Conservation (phyloP, 2,329 filamentous ascomycete genomes). For the Cryphonectria japonica region DNA sequence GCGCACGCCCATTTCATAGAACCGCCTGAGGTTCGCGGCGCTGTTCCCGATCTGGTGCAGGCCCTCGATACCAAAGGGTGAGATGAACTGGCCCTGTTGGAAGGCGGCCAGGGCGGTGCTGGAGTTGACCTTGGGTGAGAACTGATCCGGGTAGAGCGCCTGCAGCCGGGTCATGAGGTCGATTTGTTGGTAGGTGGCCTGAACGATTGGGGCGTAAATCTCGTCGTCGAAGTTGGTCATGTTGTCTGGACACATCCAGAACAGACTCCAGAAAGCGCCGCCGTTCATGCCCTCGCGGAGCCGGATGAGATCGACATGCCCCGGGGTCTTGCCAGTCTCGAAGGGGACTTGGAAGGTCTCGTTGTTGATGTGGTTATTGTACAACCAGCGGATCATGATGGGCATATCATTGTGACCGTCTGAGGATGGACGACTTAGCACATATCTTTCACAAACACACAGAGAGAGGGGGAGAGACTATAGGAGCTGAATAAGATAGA, state of each 20-base stretch:
- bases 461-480: background rate
- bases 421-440: slow-evolving; percentile 39
- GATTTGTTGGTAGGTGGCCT: slow-evolving; percentile 73
- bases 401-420: slow-evolving; percentile 92
- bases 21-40: slow-evolving; percentile 73
- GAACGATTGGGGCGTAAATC: slow-evolving; percentile 47
- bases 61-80: slow-evolving; percentile 81
- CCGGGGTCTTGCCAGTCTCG: slow-evolving; percentile 66
- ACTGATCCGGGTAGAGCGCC: slow-evolving; percentile 66
- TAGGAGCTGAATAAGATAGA: no score
- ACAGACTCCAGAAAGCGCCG: slow-evolving; percentile 94
- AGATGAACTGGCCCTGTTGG: slow-evolving; percentile 67
- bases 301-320: slow-evolving; percentile 80
- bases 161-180: slow-evolving; percentile 71
- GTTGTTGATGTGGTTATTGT: slow-evolving; percentile 78
- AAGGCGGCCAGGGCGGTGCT: slow-evolving; percentile 66
- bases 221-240: slow-evolving; percentile 67
- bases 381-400: slow-evolving; percentile 68
- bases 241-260: slow-evolving; percentile 73
- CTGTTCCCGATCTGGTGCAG: slow-evolving; percentile 94
- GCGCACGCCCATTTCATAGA: slow-evolving; percentile 77
- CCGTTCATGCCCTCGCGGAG: slow-evolving; percentile 73
- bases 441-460: background rate
- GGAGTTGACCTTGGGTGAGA: slow-evolving; percentile 67
- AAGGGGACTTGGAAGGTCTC: slow-evolving; percentile 76